phyloP scores from a whole-genome alignment of 345 rosid species.

The Murraya paniculata region DNA sequence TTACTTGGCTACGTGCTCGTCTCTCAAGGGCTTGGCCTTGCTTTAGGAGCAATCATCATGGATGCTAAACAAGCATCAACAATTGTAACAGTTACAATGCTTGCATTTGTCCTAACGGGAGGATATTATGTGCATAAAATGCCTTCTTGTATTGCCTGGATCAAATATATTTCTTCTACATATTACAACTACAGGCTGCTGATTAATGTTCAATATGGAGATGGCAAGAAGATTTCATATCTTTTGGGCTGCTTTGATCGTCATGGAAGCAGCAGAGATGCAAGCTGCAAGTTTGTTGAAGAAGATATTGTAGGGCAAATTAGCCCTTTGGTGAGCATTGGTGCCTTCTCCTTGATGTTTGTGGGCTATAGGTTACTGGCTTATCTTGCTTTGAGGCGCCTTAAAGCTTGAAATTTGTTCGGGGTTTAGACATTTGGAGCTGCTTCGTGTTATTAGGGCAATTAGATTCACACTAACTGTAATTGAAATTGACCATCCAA shows the following conservation, averaged over 20 bases:
- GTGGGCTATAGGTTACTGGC: slow-evolving; percentile 80
- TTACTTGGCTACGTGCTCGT: slow-evolving; percentile 75
- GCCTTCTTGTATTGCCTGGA: slow-evolving; percentile 71
- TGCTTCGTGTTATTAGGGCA: no score
- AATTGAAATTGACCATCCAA: not conserved
- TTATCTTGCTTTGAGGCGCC: slow-evolving; percentile 71
- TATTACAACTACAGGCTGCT: slow-evolving; percentile 70
- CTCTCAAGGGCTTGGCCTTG: slow-evolving; percentile 86
- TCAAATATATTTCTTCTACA: slow-evolving; percentile 72
- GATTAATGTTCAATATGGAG: slow-evolving; percentile 61
- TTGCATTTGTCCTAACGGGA: slow-evolving; percentile 79
- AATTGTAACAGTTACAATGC: slow-evolving; percentile 75
- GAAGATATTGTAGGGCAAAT: slow-evolving; percentile 70
- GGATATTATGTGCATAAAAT: slow-evolving; percentile 86
- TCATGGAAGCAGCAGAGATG: not conserved
- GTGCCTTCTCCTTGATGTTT: slow-evolving; percentile 61
- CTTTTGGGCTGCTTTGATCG: slow-evolving; percentile 45
- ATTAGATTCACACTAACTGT: slow-evolving; percentile 3
- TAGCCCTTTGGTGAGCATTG: slow-evolving; percentile 41
- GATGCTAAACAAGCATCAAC: slow-evolving; percentile 93
- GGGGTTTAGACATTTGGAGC: not conserved
- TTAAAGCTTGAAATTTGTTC: slow-evolving; percentile 28
- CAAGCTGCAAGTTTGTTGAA: slow-evolving; percentile 58
- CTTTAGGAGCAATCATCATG: slow-evolving; percentile 82
- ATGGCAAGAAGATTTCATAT: slow-evolving; percentile 41